Evolutionary conservation across 352 stramenopile genomes (phyloP), one percentile per base, ranked within the genome.

Genomic region (Globisporangium nodosum): DNA sequence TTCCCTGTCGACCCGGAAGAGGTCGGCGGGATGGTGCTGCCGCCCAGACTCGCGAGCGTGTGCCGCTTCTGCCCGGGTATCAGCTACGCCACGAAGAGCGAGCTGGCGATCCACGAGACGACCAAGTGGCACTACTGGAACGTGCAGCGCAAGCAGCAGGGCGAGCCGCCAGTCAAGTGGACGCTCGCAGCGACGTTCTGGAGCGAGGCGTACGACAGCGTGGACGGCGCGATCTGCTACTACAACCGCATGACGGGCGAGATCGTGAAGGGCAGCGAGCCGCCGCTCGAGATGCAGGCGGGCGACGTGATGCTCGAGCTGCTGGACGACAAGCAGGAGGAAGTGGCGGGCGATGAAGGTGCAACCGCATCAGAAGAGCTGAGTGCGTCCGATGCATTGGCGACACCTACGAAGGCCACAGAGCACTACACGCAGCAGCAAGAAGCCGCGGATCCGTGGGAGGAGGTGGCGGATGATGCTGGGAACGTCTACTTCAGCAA

Each of bases 111-210:
- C 9, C 83, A 92, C 57, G 78, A 90, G 56, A 65, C 69, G 39
- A 90, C 81, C n/a, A 87, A 88, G 58, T 93, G 83, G 83, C 83
- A 93, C 52, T 71, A 58, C n/a, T 89, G 77, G 79, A 93, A 93
- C 53, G 20, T 78, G 11, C 8, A 62, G 42, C 68, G 76, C 7
- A 78, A 88, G 20, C 52, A 49, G 9, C 58, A 75, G 51, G 71
- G 68, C 31, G 64, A 66, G 8, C 56, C 69, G 49, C 71, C 75
- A 6, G 69, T 46, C 12, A 78, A 76, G 46, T 91, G 69, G 66
- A 89, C 76, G 39, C 48, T 89, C 24, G 69, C 73, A 35, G 74
- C 77, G 39, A 80, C 68, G n/a, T 90, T 74, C 49, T 93, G 83
- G 83, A 82, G 67, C 40, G 83, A 93, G 54, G 79, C 70, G 35